Percentiles rank a stretch among this genome's conserved stretches.
Evolutionary conservation across 208 protist genomes (phyloP).

Genomic region (Leishmania amazonensis): DNA sequence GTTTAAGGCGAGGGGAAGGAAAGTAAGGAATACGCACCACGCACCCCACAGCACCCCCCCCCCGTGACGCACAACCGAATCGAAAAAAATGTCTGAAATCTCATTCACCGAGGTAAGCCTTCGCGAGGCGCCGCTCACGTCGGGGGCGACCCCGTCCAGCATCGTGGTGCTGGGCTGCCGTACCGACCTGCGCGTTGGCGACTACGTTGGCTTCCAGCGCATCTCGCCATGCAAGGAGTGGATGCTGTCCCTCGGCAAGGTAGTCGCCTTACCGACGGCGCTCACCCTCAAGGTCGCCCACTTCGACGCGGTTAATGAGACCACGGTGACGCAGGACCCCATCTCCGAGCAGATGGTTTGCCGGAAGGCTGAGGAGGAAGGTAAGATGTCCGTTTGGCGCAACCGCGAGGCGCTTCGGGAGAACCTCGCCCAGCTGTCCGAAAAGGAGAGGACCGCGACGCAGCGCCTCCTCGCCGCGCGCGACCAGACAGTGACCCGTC

Average conservation of each 20-base stretch:
- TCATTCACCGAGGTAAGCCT: background rate
- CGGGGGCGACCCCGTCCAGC: background rate
- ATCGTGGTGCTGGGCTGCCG: constrained; percentile 17
- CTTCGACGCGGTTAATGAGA: constrained; percentile 55
- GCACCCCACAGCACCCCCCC: background rate
- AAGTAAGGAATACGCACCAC: background rate
- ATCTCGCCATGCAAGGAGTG: constrained; percentile 53
- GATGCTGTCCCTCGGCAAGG: constrained; percentile 61
- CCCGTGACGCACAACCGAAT: background rate
- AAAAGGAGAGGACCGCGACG: constrained; percentile 54
- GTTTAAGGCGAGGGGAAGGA: too few species aligned
- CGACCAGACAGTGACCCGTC: constrained; percentile 49
- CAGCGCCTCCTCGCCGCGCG: constrained; percentile 54
- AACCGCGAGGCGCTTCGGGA: constrained; percentile 56
- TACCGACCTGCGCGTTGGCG: constrained; percentile 57
- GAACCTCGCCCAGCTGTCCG: constrained; percentile 37
- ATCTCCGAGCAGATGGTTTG: constrained; percentile 47
- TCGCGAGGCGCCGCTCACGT: background rate
- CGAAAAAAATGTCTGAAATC: background rate
- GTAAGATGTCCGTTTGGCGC: constrained; percentile 50
- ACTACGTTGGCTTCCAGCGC: constrained; percentile 79
- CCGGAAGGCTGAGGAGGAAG: constrained; percentile 39
- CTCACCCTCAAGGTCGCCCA: constrained; percentile 56
- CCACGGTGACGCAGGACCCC: constrained; percentile 38
- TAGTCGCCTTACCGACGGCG: constrained; percentile 58